Conservation (phyloP, 2,329 filamentous ascomycete genomes). For the Neobulgaria alba region DNA sequence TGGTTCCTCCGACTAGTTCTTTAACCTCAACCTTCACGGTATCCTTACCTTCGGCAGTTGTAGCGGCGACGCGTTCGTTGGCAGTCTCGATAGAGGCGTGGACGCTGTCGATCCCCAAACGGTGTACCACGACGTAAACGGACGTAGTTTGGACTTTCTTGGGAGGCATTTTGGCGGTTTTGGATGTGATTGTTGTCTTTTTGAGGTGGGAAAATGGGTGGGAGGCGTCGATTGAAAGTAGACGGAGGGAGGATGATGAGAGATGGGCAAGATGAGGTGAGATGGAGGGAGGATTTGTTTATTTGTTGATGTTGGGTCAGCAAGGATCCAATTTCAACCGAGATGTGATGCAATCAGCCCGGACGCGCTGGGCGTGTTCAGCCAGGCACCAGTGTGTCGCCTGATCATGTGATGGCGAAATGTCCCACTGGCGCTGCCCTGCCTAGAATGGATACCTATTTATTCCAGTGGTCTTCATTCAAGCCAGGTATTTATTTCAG, state of each 20-base stretch:
- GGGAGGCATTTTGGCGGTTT: constrained; percentile 12
- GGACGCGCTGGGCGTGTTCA: too few species aligned
- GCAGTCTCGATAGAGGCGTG: constrained; percentile 13
- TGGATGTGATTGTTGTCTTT: background rate
- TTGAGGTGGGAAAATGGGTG: background rate
- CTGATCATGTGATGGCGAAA: background rate
- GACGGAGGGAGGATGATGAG: background rate
- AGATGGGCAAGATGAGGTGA: background rate
- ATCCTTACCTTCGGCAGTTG: constrained; percentile 1
- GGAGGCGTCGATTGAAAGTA: background rate
- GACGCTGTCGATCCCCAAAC: constrained; percentile 8
- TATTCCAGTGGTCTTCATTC: too few species aligned
- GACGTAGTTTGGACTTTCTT: constrained; percentile 9
- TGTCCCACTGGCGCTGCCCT: too few species aligned
- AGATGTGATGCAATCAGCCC: background rate
- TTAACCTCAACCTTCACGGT: constrained; percentile 4
- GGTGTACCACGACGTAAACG: constrained; percentile 9
- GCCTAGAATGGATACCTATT: too few species aligned
- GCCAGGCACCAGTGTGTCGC: background rate
- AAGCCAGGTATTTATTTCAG: too few species aligned
- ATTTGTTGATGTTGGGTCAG: constrained; percentile 1
- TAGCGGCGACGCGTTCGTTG: constrained; percentile 5
- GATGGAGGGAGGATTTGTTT: background rate
- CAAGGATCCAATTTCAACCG: background rate
- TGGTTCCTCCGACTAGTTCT: constrained; percentile 11